Base-by-base conservation (phyloP, 1,284 basidiomycete species). In the Sutorius eximius region DNA sequence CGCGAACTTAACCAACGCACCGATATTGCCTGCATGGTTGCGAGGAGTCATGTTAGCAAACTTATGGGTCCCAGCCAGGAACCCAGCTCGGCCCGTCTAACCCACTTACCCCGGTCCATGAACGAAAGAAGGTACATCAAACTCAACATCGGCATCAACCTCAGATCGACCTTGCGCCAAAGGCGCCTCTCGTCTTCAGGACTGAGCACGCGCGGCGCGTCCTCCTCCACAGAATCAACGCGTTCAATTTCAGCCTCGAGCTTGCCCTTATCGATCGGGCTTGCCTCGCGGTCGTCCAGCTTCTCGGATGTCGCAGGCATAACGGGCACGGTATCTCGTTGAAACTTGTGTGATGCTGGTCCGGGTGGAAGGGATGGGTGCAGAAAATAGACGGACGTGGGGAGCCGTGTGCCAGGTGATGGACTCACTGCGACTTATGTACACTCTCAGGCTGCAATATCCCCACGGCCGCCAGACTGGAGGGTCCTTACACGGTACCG, bases 81-180 rank as follows among this genome's bases (percentile, higher is more conserved):
- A 15, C 16, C 5, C 11, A 13, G 7, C 18, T 6, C 4, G 54
- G 22, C 18, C n/a, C 24, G 15, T 33, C 22, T 22, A 18, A 60
- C 69, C 32, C 51, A 81, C 85, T 81, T 51, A 81, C 85, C 82
- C 75, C 85, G 70, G 61, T 87, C 86, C 70, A 87, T 71, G 67
- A 85, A 87, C 3, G 82, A 82, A 38, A 83, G 69, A 27, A 88
- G 71, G 60, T 87, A 87, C 79, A 88, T 82, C 44, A 84, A 58
- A 18, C 80, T 76, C 18, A 87, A 67, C 32, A 87, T 86, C 0
- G 86, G 85, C 79, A 87, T 80, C 37, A 87, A 72, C 52, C 82
- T 72, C 33, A 76, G 22, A 60, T 88, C 86, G 27, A 89, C 24
- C 5, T 27, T 27, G 24, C 24, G 24, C 24, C 24, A 27, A 27